A percentile compares a stretch with the other conserved stretches of the same genome.
These are phyloP conservation scores for Dactylellina sp. DNA, from an alignment of 2,329 filamentous ascomycete genomes.

Conservation along the genomic window DNA sequence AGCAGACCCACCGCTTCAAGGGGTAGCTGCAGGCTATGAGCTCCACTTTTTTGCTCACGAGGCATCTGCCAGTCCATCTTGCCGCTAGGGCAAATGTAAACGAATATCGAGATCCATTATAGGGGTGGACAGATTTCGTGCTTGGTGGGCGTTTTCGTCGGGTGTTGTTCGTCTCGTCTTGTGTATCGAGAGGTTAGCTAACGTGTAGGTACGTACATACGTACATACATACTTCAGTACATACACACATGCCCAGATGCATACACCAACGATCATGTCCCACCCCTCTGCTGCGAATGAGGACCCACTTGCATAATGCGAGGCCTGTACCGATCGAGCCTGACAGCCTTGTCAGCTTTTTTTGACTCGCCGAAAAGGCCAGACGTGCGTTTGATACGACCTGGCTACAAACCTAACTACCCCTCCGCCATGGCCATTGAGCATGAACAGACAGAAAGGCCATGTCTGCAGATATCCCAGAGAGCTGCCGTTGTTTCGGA, in stretches of 20 bases:
- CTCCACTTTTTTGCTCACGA: conserved; percentile 53
- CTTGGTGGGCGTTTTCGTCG: conserved; percentile 17
- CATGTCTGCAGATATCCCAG: neutral
- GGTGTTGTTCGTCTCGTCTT: conserved; percentile 4
- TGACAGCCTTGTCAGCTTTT: conserved; percentile 35
- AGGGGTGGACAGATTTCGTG: conserved; percentile 22
- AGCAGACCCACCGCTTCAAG: conserved; percentile 49
- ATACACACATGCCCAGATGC: no score
- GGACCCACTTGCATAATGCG: conserved; percentile 23
- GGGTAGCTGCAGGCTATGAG: conserved; percentile 39
- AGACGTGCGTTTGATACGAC: conserved; percentile 9
- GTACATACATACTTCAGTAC: no score
- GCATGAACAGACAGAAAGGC: neutral
- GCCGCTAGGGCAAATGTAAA: conserved; percentile 40
- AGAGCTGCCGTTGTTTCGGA: neutral
- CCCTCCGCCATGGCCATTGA: no score
- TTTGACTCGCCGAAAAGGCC: conserved; percentile 32
- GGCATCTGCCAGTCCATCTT: conserved; percentile 40
- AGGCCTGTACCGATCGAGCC: conserved; percentile 32
- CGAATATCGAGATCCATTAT: conserved; percentile 47
- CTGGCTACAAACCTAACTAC: neutral
- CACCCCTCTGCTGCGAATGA: conserved; percentile 16
- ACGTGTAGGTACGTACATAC: neutral
- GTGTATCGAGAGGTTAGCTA: no score
- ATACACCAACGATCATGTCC: neutral